Base-by-base conservation (phyloP, 495 filamentous ascomycete genomes). In the Lasiosphaeriaceae sp. region DNA sequence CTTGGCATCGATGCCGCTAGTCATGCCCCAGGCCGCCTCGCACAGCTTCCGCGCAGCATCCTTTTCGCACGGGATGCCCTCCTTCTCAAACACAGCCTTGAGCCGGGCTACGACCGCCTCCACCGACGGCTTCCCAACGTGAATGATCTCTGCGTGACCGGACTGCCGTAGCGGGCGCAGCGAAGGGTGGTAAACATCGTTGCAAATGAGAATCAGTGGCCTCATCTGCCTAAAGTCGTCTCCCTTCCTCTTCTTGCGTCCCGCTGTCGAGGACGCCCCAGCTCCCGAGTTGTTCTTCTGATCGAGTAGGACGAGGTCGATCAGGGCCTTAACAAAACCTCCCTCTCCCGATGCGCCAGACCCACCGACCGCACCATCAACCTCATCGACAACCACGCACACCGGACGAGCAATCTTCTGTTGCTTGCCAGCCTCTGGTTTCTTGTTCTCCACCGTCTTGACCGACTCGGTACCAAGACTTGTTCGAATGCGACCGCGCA, bases 131-230 rank as follows among this genome's bases (percentile, higher is more conserved):
- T 92, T 92, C 47, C 93, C 87, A 45, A 96, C 86, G 70, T 94
- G 89, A n/a, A 98, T 87, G 31, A 96, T 83, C 69, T 98, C 94
- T 2, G 93, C 94, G 34, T 88, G 73, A 17, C 80, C 83, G 0
- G 90, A 90, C 52, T 89, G 85, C 24, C 94, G 83, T 17, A 98
- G 80, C 19, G 89, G 90, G 11, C 90, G 83, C 23, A 98, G 80
- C 53, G 91, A 89, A 21, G 94, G 83, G 63, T 95, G 90, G 68
- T 98, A 98, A n/a, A 96, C 82, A 71, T 98, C 94, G 58, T 98
- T 98, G 79, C 94, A 98, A 56, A 98, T 91, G 24, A 97, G 72
- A 56, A 98, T 90, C 34, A 98, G 77, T 0, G 94, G 94, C 47
- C 94, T 82, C 71, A 92, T 80, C 52, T 96, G 81, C 24, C 86